Percentiles rank a stretch among this genome's conserved stretches.
These are phyloP conservation scores for Comarum palustre DNA, from an alignment of 306 rosid genomes.

Conservation along the genomic window DNA sequence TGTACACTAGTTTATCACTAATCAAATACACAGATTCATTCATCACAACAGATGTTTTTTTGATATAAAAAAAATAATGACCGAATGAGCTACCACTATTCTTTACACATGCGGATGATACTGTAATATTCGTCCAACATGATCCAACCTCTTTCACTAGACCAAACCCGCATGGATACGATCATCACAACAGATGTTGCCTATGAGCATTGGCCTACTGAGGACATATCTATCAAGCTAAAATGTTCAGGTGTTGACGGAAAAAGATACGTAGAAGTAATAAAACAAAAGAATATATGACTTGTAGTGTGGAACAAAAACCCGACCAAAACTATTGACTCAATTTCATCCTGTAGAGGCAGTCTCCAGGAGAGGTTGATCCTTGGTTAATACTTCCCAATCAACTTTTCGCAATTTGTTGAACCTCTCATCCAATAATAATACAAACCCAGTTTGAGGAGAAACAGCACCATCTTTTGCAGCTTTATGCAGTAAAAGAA, in stretches of 20 bases:
- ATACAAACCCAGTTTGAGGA: conserved; percentile 55
- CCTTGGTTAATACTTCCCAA: conserved; percentile 66
- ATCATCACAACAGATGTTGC: neutral
- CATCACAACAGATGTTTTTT: neutral
- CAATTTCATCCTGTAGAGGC: conserved; percentile 33
- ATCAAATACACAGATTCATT: neutral
- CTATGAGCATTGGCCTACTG: neutral
- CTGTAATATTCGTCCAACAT: no score
- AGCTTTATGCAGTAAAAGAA: conserved; percentile 65
- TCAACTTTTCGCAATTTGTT: conserved; percentile 51
- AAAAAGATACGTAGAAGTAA: neutral
- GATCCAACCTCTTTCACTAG: no score
- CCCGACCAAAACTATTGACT: conserved; percentile 13
- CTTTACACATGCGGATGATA: no score
- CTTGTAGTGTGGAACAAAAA: neutral
- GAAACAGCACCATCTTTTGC: conserved; percentile 45
- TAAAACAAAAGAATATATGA: neutral
- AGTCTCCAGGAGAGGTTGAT: conserved; percentile 42
- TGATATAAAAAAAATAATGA: no score
- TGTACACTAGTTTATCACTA: neutral
- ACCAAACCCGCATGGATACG: no score
- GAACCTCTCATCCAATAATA: conserved; percentile 59
- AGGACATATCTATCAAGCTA: neutral
- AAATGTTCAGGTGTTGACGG: neutral
- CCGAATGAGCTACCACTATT: no score